These are phyloP conservation scores for Phytophthora europaea DNA, from an alignment of 352 stramenopile genomes.

Conservation along the genomic window DNA sequence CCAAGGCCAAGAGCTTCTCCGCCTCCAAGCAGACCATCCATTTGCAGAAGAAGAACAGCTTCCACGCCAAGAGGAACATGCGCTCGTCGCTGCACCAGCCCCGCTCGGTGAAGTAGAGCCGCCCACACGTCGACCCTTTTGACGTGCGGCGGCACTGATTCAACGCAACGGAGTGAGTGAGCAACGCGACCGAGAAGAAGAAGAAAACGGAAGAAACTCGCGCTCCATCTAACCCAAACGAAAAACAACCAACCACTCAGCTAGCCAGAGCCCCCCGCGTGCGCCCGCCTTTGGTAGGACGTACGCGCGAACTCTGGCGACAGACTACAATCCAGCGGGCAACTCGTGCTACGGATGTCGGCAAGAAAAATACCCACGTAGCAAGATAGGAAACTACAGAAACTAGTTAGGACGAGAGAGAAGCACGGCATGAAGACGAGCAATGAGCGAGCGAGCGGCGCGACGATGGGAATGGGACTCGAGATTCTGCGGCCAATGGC, in stretches of 20 bases:
- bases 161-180: slow-evolving; percentile 46
- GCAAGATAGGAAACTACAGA: slow-evolving; percentile 38
- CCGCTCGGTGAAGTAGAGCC: slow-evolving; percentile 71
- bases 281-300: slow-evolving; percentile 19
- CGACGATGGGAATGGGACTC: slow-evolving; percentile 18
- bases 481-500: slow-evolving; percentile 7
- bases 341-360: slow-evolving; percentile 46
- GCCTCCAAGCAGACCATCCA: slow-evolving; percentile 40
- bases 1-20: slow-evolving; percentile 52
- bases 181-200: slow-evolving; percentile 10
- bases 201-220: slow-evolving; percentile 38
- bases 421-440: slow-evolving; percentile 34
- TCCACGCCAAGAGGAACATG: slow-evolving; percentile 55
- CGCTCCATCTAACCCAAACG: slow-evolving; percentile 42
- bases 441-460: slow-evolving; percentile 41
- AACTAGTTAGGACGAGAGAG: slow-evolving; percentile 24
- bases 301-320: slow-evolving; percentile 12
- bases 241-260: slow-evolving; percentile 35
- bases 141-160: slow-evolving; percentile 35
- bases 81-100: slow-evolving; percentile 73
- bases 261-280: slow-evolving; percentile 21
- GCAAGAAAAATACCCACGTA: slow-evolving; percentile 40
- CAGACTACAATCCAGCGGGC: slow-evolving; percentile 21
- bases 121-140: slow-evolving; percentile 33
- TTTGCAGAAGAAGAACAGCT: slow-evolving; percentile 48